These are phyloP conservation scores for Sporothrix phasma DNA, from an alignment of 2,329 filamentous ascomycete species.

Conservation along the genomic window DNA sequence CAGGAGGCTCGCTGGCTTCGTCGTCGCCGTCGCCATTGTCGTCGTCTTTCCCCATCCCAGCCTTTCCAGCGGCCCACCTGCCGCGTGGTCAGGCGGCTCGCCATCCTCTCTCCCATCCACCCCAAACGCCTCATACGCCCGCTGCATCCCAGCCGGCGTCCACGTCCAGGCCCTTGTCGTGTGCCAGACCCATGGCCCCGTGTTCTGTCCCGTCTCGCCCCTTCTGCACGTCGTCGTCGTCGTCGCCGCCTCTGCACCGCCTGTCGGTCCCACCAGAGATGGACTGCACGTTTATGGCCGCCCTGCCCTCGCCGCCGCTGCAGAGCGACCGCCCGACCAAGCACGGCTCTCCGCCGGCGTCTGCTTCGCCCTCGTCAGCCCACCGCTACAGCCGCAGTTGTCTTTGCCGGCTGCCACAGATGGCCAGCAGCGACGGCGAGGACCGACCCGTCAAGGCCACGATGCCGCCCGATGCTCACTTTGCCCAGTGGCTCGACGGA, in stretches of 20 bases:
- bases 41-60: too few species aligned
- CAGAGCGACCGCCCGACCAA: neutral
- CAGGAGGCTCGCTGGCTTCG: too few species aligned
- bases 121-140: too few species aligned
- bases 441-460: too few species aligned
- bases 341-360: neutral
- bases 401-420: neutral
- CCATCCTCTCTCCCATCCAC: too few species aligned
- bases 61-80: too few species aligned
- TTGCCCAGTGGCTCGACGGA: neutral
- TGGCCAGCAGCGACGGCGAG: neutral
- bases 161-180: too few species aligned
- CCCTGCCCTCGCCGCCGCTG: neutral
- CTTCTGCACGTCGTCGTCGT: neutral
- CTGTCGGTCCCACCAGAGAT: neutral
- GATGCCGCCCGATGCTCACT: neutral
- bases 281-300: neutral
- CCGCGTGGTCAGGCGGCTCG: too few species aligned
- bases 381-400: neutral
- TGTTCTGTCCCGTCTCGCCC: too few species aligned
- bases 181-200: too few species aligned
- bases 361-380: neutral
- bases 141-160: neutral
- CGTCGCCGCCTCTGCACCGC: neutral
- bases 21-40: neutral